Base-by-base conservation (phyloP, 805 yeast species). In the Komagataella populi region DNA sequence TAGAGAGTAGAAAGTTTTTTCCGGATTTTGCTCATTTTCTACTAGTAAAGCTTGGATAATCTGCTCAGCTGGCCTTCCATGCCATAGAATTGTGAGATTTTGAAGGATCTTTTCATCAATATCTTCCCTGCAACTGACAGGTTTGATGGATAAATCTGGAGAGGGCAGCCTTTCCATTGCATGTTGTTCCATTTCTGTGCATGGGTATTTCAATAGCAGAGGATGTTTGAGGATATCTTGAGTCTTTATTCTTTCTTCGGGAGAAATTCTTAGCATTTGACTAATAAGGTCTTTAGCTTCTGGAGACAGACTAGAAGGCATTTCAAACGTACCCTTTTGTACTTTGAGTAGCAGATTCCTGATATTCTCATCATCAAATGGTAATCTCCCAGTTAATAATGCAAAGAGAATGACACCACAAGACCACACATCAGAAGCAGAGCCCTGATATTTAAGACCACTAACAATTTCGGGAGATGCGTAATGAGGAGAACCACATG, bases 401-500 rank as follows among this genome's bases (percentile, higher is more conserved):
- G 93, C 93, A 68, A 83, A 86, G 49, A 85, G 68, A 47, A 86
- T 84, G 47, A 86, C 86, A 61, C 95, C 95, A 68, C 93, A 85
- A 5, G 91, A 84, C 95, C 95, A 86, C 45, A 86, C 84, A 67
- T 86, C 95, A 54, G 89, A 81, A 43, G 90, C 89, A 30, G 86
- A 82, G 17, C 95, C 95, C 64, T 85, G 89, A 60, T 86, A 86
- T 51, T 79, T 78, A 59, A 77, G 76, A 16, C 93, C 91, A 59
- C 81, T 75, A 17, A 86, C 91, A 55, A 86, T 85, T 66, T 86
- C 95, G 0, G 95, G 95, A 2, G 95, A 86, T 6, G 93, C 93
- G 64, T 86, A 86, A 68, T 86, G 95, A 17, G 95, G 95, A 20
- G 90, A 83, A 3, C 95, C 95, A 69, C 95, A 86, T 14, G 87